These are phyloP conservation scores for Magnusiomyces sp. DNA, from an alignment of 1,139 yeast species.

Conservation along the genomic window DNA sequence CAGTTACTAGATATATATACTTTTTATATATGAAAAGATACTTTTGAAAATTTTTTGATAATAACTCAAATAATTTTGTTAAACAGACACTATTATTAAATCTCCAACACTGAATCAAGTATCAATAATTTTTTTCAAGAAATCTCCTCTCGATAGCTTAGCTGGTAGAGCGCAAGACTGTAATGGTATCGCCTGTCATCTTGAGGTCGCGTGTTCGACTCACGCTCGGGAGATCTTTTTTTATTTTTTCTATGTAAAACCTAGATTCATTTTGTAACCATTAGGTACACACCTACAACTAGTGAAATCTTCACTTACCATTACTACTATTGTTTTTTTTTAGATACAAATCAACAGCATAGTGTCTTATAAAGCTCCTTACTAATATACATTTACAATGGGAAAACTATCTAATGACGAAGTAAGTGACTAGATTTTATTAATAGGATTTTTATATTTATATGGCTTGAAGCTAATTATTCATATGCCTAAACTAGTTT, in stretches of 20 bases:
- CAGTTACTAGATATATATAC: no score
- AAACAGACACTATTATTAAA: no score
- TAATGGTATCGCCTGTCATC: no score
- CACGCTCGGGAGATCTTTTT: conserved; percentile 66
- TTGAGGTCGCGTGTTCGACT: conserved; percentile 82
- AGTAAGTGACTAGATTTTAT: conserved; percentile 12
- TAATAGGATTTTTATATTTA: background rate
- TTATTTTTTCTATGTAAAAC: conserved; percentile 14
- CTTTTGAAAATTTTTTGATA: no score
- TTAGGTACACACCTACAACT: no score
- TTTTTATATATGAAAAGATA: no score
- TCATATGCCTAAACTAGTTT: conserved; percentile 21
- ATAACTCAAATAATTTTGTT: no score
- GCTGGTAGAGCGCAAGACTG: no score
- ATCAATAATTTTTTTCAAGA: conserved; percentile 66
- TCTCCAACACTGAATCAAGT: no score
- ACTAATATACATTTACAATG: background rate
- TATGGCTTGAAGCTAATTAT: background rate
- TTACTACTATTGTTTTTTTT: no score
- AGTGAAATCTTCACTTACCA: no score
- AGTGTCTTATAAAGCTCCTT: background rate
- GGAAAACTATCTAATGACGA: conserved; percentile 19
- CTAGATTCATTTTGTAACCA: conserved; percentile 41
- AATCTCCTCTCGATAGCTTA: conserved; percentile 84
- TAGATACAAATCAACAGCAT: no score